phyloP scores from a whole-genome alignment of 768 basidiomycete genomes.

The Phanerochaete carnosa region DNA sequence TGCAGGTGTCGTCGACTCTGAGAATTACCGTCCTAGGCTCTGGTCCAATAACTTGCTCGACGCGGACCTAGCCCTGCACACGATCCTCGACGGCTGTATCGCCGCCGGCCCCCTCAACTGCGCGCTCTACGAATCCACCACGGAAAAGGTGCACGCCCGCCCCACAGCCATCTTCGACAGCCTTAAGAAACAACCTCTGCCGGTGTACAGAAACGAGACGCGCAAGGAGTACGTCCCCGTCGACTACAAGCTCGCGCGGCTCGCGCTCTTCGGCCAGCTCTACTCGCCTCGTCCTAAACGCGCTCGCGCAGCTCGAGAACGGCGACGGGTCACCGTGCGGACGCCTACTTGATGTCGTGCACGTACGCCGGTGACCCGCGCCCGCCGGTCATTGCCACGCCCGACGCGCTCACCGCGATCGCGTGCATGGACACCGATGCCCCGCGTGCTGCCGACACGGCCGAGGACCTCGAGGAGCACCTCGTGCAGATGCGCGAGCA shows the following conservation, averaged over 20 bases:
- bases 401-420: background rate
- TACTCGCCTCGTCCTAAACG: slow-evolving; percentile 2
- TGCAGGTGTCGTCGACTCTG: slow-evolving; percentile 25
- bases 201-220: background rate
- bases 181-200: slow-evolving; percentile 3
- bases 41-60: slow-evolving; percentile 16
- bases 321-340: slow-evolving; percentile 5
- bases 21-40: slow-evolving; percentile 19
- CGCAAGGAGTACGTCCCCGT: slow-evolving; percentile 4
- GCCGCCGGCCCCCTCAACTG: slow-evolving; percentile 22
- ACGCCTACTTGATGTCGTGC: background rate
- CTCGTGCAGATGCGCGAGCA: slow-evolving; percentile 4
- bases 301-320: background rate
- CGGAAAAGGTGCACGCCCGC: slow-evolving; percentile 16
- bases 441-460: background rate
- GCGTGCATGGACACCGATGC: background rate
- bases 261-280: slow-evolving; percentile 1
- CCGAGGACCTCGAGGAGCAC: slow-evolving; percentile 4
- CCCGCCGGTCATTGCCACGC: background rate
- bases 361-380: background rate
- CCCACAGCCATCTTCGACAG: slow-evolving; percentile 6
- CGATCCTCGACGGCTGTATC: slow-evolving; percentile 18
- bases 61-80: slow-evolving; percentile 12
- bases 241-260: slow-evolving; percentile 7
- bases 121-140: slow-evolving; percentile 20